These are phyloP conservation scores for Trichoderma sp. DNA, from an alignment of 2,329 filamentous ascomycete genomes.

Conservation along the genomic window DNA sequence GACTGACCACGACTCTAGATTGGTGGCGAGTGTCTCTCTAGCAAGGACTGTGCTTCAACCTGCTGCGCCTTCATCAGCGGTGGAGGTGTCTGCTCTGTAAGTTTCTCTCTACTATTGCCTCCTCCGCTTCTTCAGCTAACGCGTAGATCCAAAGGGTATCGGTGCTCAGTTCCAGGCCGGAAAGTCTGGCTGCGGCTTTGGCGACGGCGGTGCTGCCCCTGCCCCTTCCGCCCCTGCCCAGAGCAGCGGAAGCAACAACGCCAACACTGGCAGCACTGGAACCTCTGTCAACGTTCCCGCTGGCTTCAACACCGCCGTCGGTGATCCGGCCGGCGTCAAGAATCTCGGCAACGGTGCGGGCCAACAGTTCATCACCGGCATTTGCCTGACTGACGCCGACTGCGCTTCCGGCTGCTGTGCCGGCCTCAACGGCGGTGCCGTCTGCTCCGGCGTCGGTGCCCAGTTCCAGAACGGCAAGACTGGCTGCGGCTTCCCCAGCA, in stretches of 20 bases:
- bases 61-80: constrained; percentile 38
- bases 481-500: constrained; percentile 38
- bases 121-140: neutral
- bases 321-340: constrained; percentile 32
- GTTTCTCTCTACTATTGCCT: neutral
- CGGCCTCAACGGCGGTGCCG: constrained; percentile 13
- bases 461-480: constrained; percentile 39
- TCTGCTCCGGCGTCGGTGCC: constrained; percentile 36
- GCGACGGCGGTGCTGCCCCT: constrained; percentile 30
- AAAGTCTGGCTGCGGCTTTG: constrained; percentile 39
- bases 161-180: constrained; percentile 38
- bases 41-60: constrained; percentile 36
- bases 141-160: constrained; percentile 27
- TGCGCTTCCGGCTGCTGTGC: constrained; percentile 41
- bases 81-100: constrained; percentile 37
- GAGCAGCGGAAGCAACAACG: neutral
- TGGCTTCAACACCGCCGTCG: constrained; percentile 28
- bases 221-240: neutral
- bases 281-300: constrained; percentile 13
- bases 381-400: constrained; percentile 34
- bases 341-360: constrained; percentile 36
- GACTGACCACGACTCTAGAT: constrained; percentile 29
- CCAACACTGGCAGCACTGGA: constrained; percentile 31
- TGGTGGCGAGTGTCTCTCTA: constrained; percentile 37
- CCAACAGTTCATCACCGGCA: constrained; percentile 37